Conservation (phyloP, 164 flowering plant genomes). For the Aristolochia contorta region DNA sequence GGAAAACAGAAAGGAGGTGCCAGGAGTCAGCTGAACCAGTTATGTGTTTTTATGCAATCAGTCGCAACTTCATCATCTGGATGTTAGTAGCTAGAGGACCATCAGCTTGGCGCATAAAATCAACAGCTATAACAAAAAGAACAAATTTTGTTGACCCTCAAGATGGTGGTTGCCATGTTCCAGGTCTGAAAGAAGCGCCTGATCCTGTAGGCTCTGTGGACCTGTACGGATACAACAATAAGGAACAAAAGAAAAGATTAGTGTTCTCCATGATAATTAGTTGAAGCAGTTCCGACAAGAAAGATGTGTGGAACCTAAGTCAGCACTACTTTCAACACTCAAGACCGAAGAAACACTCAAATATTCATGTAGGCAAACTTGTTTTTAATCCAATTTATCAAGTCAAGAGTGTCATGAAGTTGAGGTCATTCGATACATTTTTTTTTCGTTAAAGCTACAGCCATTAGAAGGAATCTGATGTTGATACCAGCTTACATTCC, state of each 20-base stretch:
- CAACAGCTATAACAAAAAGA: not conserved
- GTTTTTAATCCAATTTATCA: no score
- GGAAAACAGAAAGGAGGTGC: no score
- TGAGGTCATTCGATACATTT: no score
- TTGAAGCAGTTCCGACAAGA: not conserved
- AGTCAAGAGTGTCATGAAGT: no score
- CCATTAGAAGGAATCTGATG: no score
- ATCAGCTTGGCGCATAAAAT: not conserved
- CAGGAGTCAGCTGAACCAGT: no score
- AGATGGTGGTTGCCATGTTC: conserved; percentile 57
- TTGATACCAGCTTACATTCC: no score
- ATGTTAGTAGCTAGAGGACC: no score
- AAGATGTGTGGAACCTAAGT: no score
- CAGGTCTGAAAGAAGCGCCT: conserved; percentile 63
- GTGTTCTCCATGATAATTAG: not conserved
- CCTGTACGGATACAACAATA: conserved; percentile 21
- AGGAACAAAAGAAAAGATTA: conserved; percentile 2
- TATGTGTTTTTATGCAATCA: no score
- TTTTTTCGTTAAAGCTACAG: no score
- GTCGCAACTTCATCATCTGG: no score
- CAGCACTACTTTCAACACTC: not conserved
- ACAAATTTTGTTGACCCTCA: conserved; percentile 16
- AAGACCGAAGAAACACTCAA: not conserved
- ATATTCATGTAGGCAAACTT: not conserved
- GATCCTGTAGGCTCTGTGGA: conserved; percentile 78